phyloP scores from a whole-genome alignment of 345 rosid genomes.

The Populus nigra region DNA sequence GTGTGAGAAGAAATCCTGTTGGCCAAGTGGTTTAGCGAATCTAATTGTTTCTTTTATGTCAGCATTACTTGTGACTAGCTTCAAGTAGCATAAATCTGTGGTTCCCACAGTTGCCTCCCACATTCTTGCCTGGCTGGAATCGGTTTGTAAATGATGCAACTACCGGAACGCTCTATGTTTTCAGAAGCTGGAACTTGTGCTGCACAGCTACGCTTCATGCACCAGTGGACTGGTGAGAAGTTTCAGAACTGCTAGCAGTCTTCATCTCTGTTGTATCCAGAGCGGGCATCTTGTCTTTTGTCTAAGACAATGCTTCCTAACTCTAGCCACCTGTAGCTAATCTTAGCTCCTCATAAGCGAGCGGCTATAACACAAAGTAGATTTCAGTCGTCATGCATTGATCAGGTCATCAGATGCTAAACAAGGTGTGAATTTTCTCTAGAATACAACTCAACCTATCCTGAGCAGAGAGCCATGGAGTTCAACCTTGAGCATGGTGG shows the following conservation, averaged over 20 bases:
- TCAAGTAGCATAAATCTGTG: too few species aligned
- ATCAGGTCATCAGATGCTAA: background rate
- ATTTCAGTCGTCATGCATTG: background rate
- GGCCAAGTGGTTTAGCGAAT: too few species aligned
- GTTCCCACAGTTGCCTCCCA: conserved; percentile 1
- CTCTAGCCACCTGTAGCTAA: background rate
- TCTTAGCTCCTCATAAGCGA: background rate
- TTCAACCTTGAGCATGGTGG: background rate
- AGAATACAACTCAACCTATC: background rate
- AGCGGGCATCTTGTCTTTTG: background rate
- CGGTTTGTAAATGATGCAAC: background rate
- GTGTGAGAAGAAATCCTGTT: too few species aligned
- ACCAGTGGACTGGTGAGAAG: background rate
- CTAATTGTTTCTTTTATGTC: background rate
- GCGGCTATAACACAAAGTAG: background rate
- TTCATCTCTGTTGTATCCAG: background rate
- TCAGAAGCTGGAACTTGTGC: background rate
- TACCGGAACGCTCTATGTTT: background rate
- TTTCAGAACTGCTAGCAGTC: background rate
- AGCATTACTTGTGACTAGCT: background rate
- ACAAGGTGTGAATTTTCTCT: background rate
- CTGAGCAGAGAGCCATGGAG: background rate
- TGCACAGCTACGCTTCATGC: background rate
- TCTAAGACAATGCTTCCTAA: background rate
- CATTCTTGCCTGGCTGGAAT: conserved; percentile 5